Conservation (phyloP, 2,329 filamentous ascomycete genomes). For the Neofusicoccum cordaticola region DNA sequence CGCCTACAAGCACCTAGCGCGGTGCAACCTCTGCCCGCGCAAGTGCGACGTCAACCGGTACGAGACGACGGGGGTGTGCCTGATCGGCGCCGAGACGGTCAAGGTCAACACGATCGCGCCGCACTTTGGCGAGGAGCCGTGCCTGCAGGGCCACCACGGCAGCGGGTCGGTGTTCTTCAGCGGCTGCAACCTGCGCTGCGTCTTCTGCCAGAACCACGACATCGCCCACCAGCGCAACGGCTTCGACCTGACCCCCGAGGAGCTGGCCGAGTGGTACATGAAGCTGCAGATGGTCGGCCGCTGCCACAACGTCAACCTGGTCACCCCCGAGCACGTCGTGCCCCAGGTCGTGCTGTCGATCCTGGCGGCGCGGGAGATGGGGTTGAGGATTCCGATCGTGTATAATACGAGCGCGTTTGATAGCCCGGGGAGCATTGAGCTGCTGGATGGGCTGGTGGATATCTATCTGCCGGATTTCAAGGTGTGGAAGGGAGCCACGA, state of each 20-base stretch:
- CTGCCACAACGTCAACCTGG: conserved; percentile 87
- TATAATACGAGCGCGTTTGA: conserved; percentile 87
- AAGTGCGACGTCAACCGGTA: conserved; percentile 78
- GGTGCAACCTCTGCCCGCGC: conserved; percentile 79
- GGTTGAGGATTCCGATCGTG: conserved; percentile 69
- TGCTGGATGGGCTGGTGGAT: conserved; percentile 77
- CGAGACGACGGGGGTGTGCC: conserved; percentile 72
- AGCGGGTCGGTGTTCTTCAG: conserved; percentile 80
- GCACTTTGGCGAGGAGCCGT: conserved; percentile 83
- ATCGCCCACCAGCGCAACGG: conserved; percentile 81
- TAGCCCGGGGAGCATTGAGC: conserved; percentile 65
- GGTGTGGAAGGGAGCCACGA: conserved; percentile 66
- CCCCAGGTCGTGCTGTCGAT: conserved; percentile 78
- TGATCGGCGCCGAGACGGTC: conserved; percentile 69
- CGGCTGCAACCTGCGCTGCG: conserved; percentile 71
- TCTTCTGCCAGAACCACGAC: conserved; percentile 78
- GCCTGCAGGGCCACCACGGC: conserved; percentile 77
- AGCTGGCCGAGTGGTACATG: conserved; percentile 77
- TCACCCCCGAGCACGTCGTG: conserved; percentile 84
- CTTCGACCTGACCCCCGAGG: conserved; percentile 73
- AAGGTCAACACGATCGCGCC: conserved; percentile 84
- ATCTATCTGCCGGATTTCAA: conserved; percentile 91
- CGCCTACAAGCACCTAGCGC: conserved; percentile 71
- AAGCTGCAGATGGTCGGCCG: conserved; percentile 76
- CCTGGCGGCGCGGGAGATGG: conserved; percentile 67